A percentile compares a stretch with the other conserved stretches of the same genome.
These are phyloP conservation scores for Cardiosporidium cionae DNA, from an alignment of 169 alveolate species.

Conservation along the genomic window DNA sequence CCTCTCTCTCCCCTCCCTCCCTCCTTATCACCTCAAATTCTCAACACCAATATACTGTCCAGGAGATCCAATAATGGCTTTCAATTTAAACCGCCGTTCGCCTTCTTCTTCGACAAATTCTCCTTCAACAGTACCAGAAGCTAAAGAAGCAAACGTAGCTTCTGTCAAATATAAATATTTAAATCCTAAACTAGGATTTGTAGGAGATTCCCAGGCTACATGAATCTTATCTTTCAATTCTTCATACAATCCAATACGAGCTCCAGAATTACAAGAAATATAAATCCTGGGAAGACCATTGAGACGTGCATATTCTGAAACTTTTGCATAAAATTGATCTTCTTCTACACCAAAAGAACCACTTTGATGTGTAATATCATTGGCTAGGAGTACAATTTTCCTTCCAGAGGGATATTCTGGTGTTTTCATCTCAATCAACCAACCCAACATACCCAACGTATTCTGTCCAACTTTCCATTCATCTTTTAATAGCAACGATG, in stretches of 20 bases:
- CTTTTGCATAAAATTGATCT: conserved; percentile 49
- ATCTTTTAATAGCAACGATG: conserved; percentile 7
- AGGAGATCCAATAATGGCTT: conserved; percentile 14
- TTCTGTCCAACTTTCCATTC: conserved; percentile 26
- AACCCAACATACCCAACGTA: conserved; percentile 27
- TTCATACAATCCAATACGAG: conserved; percentile 64
- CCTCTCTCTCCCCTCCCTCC: too few relatives aligned
- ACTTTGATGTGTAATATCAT: conserved; percentile 59
- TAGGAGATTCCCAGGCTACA: conserved; percentile 52
- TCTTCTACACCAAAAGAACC: conserved; percentile 66
- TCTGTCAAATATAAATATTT: conserved; percentile 56
- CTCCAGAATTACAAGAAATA: conserved; percentile 71
- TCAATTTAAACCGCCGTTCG: conserved; percentile 7
- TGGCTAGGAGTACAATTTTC: conserved; percentile 55
- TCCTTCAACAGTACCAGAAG: conserved; percentile 22
- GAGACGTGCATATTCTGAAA: conserved; percentile 62
- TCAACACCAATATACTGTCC: conserved; percentile 60
- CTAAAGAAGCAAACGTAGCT: conserved; percentile 38
- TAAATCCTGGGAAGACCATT: conserved; percentile 62
- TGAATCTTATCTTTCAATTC: conserved; percentile 38
- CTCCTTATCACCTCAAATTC: too few relatives aligned
- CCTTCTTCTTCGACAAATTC: neutral
- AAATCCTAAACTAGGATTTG: conserved; percentile 54
- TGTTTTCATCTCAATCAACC: conserved; percentile 16
- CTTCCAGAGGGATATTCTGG: conserved; percentile 70